A percentile compares a stretch with the other conserved stretches of the same genome.
Conservation (phyloP, 106 monocot species). For the Chionographis japonica region DNA sequence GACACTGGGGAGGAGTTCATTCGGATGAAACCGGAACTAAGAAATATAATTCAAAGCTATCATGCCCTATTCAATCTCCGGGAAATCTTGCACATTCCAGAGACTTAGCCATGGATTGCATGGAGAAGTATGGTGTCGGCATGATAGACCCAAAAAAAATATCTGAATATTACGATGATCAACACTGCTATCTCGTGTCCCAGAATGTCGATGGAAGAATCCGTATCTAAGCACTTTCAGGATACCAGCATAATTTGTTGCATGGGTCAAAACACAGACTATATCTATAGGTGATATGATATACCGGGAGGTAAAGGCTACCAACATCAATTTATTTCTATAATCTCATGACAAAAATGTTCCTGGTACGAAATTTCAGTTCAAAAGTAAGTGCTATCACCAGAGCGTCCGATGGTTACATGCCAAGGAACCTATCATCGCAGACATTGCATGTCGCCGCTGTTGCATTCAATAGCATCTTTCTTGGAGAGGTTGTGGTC, state of each 20-base stretch:
- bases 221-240: conserved; percentile 32
- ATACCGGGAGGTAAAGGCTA: not conserved
- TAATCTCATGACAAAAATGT: not conserved
- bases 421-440: conserved; percentile 25
- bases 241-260: conserved; percentile 47
- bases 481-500: conserved; percentile 42
- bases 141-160: conserved; percentile 26
- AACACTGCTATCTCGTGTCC: conserved; percentile 40
- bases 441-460: conserved; percentile 43
- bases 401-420: conserved; percentile 49
- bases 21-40: conserved; percentile 29
- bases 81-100: conserved; percentile 37
- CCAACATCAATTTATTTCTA: not conserved
- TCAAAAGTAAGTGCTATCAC: conserved; percentile 39
- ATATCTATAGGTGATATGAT: conserved; percentile 30
- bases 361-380: conserved; percentile 19
- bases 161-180: conserved; percentile 39
- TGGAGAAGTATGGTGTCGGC: conserved; percentile 40
- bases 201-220: conserved; percentile 42
- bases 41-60: conserved; percentile 33
- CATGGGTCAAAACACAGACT: conserved; percentile 42
- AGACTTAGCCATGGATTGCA: conserved; percentile 47
- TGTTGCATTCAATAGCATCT: conserved; percentile 45
- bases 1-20: conserved; percentile 50
- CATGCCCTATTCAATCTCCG: conserved; percentile 40